A percentile compares a stretch with the other conserved stretches of the same genome.
These are phyloP conservation scores for Leishmania gerbilli DNA, from an alignment of 208 protist species.

Conservation along the genomic window DNA sequence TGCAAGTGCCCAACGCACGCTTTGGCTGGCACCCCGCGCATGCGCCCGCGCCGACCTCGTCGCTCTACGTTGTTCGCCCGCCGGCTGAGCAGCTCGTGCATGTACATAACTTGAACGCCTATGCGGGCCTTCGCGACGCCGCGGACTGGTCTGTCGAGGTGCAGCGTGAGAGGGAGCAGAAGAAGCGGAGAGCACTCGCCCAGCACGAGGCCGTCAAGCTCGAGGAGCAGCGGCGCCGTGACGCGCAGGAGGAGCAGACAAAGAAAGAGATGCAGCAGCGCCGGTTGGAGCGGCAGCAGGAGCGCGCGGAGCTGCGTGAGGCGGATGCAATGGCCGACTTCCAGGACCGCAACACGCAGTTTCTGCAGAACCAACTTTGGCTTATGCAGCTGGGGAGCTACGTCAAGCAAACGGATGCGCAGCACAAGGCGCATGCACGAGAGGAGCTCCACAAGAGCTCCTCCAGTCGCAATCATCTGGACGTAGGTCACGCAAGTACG, in stretches of 20 bases:
- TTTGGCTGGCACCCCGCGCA: conserved; percentile 7
- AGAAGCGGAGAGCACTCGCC: conserved; percentile 21
- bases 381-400: conserved; percentile 17
- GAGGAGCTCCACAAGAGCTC: conserved; percentile 21
- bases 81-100: neutral
- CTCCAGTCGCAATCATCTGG: neutral
- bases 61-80: neutral
- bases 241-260: conserved; percentile 20
- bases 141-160: conserved; percentile 27
- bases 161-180: conserved; percentile 23
- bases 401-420: conserved; percentile 6
- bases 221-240: conserved; percentile 22
- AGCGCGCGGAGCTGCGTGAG: conserved; percentile 12
- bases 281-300: conserved; percentile 18
- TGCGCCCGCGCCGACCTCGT: neutral
- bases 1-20: neutral
- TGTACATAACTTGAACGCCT: conserved; percentile 28
- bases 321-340: conserved; percentile 16
- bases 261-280: conserved; percentile 15
- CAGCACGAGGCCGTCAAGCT: conserved; percentile 27
- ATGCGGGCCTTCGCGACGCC: conserved; percentile 24
- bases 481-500: neutral
- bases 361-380: conserved; percentile 22
- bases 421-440: conserved; percentile 14
- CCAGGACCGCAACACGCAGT: conserved; percentile 24